Conservation (phyloP, 352 stramenopile species). For the Globisporangium nodosum region DNA sequence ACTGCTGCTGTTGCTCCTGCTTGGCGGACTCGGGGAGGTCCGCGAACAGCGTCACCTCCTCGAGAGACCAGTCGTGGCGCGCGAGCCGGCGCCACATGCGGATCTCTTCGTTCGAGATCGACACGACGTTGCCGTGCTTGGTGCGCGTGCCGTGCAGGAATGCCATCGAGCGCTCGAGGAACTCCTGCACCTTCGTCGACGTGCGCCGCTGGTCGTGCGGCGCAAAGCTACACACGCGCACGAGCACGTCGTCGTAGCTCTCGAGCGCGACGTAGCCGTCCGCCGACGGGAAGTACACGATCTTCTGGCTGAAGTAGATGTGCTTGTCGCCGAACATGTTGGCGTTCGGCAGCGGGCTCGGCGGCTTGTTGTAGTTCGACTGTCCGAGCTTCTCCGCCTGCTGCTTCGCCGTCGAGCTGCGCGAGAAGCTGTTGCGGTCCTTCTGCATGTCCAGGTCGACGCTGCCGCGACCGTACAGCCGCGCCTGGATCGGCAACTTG, state of each 20-base stretch:
- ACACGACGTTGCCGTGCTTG: slow-evolving; percentile 64
- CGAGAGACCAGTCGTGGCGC: slow-evolving; percentile 52
- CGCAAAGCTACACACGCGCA: slow-evolving; percentile 64
- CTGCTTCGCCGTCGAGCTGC: slow-evolving; percentile 46
- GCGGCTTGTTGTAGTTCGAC: slow-evolving; percentile 15
- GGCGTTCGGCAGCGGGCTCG: slow-evolving; percentile 13
- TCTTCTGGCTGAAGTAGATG: slow-evolving; percentile 18
- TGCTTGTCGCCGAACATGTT: slow-evolving; percentile 22
- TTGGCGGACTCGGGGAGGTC: slow-evolving; percentile 2
- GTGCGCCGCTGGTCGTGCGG: slow-evolving; percentile 62
- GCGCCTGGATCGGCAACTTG: slow-evolving; percentile 70
- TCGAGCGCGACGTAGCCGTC: slow-evolving; percentile 48
- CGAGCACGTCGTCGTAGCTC: slow-evolving; percentile 72
- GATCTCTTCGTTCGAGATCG: slow-evolving; percentile 79
- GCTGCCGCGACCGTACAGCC: slow-evolving; percentile 43
- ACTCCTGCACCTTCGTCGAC: slow-evolving; percentile 69
- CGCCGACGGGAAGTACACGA: slow-evolving; percentile 19
- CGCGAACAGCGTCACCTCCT: slow-evolving; percentile 42
- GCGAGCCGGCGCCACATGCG: slow-evolving; percentile 72
- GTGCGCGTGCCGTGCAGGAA: slow-evolving; percentile 63
- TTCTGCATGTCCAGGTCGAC: slow-evolving; percentile 59
- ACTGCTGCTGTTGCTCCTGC: slow-evolving; percentile 5
- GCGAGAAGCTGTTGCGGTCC: slow-evolving; percentile 53
- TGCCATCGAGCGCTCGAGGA: slow-evolving; percentile 68
- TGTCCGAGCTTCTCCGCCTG: slow-evolving; percentile 30